Base-by-base conservation (phyloP, 352 stramenopile genomes). In the Elongisporangium senticosum region DNA sequence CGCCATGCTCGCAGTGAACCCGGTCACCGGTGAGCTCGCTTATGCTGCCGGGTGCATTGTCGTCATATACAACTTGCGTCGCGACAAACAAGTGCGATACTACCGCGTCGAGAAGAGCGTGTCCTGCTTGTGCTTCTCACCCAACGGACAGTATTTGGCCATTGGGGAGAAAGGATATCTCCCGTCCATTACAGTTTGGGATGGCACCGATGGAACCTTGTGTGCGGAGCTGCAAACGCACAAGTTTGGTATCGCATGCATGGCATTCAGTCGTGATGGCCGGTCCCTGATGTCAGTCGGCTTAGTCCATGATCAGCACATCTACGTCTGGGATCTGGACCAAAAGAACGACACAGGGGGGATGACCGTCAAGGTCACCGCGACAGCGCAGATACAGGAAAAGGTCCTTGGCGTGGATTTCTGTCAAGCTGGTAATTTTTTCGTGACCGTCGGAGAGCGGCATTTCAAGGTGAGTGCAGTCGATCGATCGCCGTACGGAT, bases 1-100 rank as follows among this genome's bases (percentile, higher is more conserved):
- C 50, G 70, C 77, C 7, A 83, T 85, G 72, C 65, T 95, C 51
- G 78, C 77, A 3, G 82, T 95, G 22, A 92, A 91, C 57, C 75
- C 75, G 15, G 75, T 79, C 43, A 90, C 79, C 8, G 82, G 83
- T 7, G 86, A 96, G 67, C 75, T 94, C 60, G 88, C 87, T 53
- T 96, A 94, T 64, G 71, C 86, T 4, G 87, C 88, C 3, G 88
- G 88, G 7, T 93, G 85, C 61, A 91, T 96, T 48, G 88, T 96
- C 51, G 88, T 96, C n/a, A 78, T 96, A 49, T 96, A 95, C 79
- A 94, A 91, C 68, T 58, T 92, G 23, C 69, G 83, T 0, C 67
- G 86, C 39, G 88, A 95, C 67, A 94, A 93, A 48, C 88, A 96
- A 49, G 79, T 91, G 59, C 77, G 84, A 3, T 96, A 95, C 69